Evolutionary conservation across 345 rosid genomes (phyloP).

Genomic region (Hypericum androsaemum): DNA sequence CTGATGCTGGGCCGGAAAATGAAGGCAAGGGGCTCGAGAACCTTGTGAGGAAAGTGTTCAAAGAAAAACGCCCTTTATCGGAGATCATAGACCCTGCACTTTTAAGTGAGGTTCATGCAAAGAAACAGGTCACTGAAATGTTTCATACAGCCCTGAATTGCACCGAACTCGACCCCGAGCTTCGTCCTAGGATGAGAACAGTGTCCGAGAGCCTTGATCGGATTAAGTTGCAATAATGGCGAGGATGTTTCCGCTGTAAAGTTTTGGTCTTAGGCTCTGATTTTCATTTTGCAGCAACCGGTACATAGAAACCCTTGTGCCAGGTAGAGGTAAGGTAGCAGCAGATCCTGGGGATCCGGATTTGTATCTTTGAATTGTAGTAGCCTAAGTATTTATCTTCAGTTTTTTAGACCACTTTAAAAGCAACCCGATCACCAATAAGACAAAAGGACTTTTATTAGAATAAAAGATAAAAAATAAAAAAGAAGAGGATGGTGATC

Average conservation of each 20-base stretch:
- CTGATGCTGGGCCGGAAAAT: conserved; percentile 47
- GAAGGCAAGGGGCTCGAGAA: conserved; percentile 57
- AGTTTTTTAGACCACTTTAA: no score
- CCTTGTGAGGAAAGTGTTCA: conserved; percentile 53
- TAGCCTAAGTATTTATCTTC: no score
- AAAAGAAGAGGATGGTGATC: no score
- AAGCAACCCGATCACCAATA: no score
- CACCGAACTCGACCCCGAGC: conserved; percentile 75
- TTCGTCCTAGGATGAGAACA: conserved; percentile 80
- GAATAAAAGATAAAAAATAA: no score
- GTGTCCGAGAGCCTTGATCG: conserved; percentile 78
- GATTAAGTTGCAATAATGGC: conserved; percentile 34
- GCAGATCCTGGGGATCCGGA: no score
- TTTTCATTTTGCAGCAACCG: no score
- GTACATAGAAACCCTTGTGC: no score
- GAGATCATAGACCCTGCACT: conserved; percentile 71
- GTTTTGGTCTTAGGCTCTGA: not conserved
- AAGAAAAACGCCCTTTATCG: conserved; percentile 52
- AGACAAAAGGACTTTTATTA: no score
- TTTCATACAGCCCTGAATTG: conserved; percentile 82
- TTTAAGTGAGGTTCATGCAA: conserved; percentile 44
- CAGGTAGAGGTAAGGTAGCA: no score
- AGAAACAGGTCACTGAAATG: conserved; percentile 55
- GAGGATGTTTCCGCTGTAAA: conserved; percentile 7
- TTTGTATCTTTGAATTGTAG: no score